These are phyloP conservation scores for Rhytidhysteron rufulum DNA, from an alignment of 2,329 filamentous ascomycete genomes.

Conservation along the genomic window DNA sequence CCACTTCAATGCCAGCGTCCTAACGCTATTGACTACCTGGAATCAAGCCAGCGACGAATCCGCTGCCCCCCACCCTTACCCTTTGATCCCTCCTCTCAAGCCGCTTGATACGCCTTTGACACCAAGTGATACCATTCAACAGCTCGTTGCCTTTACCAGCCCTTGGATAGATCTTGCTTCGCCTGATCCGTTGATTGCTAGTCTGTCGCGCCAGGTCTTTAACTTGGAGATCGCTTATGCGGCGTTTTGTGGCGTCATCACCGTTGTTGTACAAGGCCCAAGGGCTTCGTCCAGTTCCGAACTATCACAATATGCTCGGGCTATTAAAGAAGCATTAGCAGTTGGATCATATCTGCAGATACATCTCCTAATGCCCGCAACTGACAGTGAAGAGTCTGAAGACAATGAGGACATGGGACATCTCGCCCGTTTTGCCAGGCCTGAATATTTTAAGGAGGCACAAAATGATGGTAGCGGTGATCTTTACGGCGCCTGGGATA, in stretches of 20 bases:
- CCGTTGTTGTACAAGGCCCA: constrained; percentile 78
- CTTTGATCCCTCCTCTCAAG: constrained; percentile 60
- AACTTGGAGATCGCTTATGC: constrained; percentile 92
- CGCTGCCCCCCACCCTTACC: constrained; percentile 37
- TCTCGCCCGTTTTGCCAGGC: constrained; percentile 47
- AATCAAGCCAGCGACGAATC: constrained; percentile 44
- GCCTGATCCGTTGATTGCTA: constrained; percentile 74
- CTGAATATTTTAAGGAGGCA: constrained; percentile 26
- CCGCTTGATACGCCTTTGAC: constrained; percentile 74
- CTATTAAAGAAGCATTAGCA: constrained; percentile 73
- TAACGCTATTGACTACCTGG: constrained; percentile 58
- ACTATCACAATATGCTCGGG: constrained; percentile 73
- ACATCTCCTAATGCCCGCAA: constrained; percentile 79
- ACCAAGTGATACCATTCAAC: constrained; percentile 64
- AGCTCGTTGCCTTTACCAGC: constrained; percentile 75
- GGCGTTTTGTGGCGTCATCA: constrained; percentile 86
- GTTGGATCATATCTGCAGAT: constrained; percentile 75
- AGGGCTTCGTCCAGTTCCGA: constrained; percentile 56
- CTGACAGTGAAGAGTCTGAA: constrained; percentile 63
- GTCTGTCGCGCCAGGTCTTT: constrained; percentile 83
- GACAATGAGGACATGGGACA: constrained; percentile 50
- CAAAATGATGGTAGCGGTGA: constrained; percentile 51
- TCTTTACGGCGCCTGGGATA: constrained; percentile 81
- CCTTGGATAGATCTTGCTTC: constrained; percentile 91
- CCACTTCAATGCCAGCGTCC: constrained; percentile 66